A percentile compares a stretch with the other conserved stretches of the same genome.
Conservation (phyloP, 179 eudicot genomes). For the Silene noctiflora region DNA sequence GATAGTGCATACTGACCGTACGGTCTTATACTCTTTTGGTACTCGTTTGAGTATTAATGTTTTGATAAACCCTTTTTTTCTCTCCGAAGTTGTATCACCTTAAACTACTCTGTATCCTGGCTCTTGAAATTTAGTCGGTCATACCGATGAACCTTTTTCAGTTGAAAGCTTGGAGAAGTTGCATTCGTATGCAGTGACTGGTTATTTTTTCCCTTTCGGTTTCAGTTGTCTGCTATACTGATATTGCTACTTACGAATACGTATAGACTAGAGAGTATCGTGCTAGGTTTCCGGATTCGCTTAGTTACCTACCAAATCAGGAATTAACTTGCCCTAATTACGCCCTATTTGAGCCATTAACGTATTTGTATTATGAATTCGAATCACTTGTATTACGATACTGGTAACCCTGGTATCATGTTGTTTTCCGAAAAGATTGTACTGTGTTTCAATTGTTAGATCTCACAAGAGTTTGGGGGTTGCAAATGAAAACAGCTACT, state of each 20-base stretch:
- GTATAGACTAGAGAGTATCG: background rate
- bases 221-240: background rate
- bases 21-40: background rate
- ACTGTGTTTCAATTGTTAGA: no score
- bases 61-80: background rate
- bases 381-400: no score
- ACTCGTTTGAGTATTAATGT: background rate
- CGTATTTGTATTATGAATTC: no score
- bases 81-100: background rate
- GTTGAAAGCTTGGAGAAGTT: background rate
- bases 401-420: no score
- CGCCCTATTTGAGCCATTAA: no score
- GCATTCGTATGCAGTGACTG: background rate
- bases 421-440: no score
- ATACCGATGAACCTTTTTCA: background rate
- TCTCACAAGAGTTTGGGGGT: no score
- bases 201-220: background rate
- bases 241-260: background rate
- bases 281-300: no score
- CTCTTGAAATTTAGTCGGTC: background rate
- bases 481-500: no score
- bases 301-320: no score
- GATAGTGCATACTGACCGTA: background rate
- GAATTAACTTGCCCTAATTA: no score
- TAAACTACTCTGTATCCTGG: no score